These are phyloP conservation scores for Bryoerythrophyllum caledonicum DNA, from an alignment of 225 moss, liverwort and hornwort species.

Conservation along the genomic window DNA sequence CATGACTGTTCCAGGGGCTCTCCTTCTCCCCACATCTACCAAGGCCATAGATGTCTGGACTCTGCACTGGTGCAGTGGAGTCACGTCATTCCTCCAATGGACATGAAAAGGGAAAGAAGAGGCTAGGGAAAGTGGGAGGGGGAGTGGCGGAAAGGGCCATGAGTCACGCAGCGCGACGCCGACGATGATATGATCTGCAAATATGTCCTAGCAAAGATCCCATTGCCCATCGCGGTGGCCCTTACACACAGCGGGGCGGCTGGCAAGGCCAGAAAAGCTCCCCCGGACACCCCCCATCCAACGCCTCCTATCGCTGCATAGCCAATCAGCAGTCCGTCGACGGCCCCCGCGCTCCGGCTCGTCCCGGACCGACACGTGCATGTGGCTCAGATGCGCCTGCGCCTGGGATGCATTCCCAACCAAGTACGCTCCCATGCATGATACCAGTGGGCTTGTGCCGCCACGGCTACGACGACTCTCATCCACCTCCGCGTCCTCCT, in stretches of 20 bases:
- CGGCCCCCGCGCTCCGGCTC: accelerated
- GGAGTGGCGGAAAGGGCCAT: background rate
- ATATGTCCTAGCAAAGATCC: background rate
- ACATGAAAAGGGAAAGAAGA: too few species aligned
- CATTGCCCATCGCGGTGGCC: too few species aligned
- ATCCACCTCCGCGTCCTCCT: accelerated
- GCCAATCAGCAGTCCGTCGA: background rate
- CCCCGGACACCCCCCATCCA: background rate
- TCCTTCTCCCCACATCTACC: too few species aligned
- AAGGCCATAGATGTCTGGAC: too few species aligned
- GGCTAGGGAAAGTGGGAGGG: too few species aligned
- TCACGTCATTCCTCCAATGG: too few species aligned
- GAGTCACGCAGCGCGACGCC: background rate
- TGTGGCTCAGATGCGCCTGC: constrained; percentile 11
- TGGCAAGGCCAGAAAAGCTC: background rate
- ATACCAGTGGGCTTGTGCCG: too few species aligned
- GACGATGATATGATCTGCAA: background rate
- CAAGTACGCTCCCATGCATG: background rate
- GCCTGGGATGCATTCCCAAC: background rate
- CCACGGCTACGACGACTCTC: too few species aligned
- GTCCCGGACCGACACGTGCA: background rate
- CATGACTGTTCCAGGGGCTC: too few species aligned
- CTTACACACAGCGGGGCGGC: background rate
- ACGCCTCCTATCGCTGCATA: background rate
- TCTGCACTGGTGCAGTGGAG: too few species aligned